phyloP scores from a whole-genome alignment of 306 rosid species.

The Canavalia gladiata region DNA sequence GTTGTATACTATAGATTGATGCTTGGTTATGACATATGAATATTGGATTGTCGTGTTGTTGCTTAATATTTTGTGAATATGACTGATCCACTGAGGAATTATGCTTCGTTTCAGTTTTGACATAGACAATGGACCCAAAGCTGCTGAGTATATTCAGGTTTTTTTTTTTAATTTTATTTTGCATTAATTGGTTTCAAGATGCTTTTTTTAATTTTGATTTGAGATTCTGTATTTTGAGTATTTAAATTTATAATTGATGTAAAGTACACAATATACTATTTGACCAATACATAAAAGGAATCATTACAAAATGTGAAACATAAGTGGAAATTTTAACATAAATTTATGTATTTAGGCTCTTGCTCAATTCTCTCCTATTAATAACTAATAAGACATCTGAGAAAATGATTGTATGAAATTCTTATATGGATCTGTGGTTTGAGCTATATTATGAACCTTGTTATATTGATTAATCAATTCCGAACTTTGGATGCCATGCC shows the following conservation, averaged over 20 bases:
- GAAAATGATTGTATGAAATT: conserved; percentile 5
- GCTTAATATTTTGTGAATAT: conserved; percentile 17
- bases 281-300: background rate
- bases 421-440: conserved; percentile 14
- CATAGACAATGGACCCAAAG: conserved; percentile 85
- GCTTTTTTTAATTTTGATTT: conserved; percentile 28
- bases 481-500: background rate
- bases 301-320: background rate
- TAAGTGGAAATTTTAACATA: background rate
- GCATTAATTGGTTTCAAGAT: conserved; percentile 23
- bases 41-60: conserved; percentile 36
- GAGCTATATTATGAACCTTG: background rate
- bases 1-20: conserved; percentile 13
- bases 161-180: conserved; percentile 41
- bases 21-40: conserved; percentile 21
- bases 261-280: background rate
- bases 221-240: background rate
- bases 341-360: background rate
- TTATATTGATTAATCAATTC: background rate
- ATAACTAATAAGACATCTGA: background rate
- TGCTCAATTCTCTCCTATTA: background rate
- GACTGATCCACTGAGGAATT: conserved; percentile 21
- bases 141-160: conserved; percentile 94
- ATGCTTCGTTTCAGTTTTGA: conserved; percentile 76
- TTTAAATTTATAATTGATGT: background rate